A percentile compares a stretch with the other conserved stretches of the same genome.
phyloP scores from a whole-genome alignment of 1,284 basidiomycete species.

The Cutaneotrichosporon daszewskae region DNA sequence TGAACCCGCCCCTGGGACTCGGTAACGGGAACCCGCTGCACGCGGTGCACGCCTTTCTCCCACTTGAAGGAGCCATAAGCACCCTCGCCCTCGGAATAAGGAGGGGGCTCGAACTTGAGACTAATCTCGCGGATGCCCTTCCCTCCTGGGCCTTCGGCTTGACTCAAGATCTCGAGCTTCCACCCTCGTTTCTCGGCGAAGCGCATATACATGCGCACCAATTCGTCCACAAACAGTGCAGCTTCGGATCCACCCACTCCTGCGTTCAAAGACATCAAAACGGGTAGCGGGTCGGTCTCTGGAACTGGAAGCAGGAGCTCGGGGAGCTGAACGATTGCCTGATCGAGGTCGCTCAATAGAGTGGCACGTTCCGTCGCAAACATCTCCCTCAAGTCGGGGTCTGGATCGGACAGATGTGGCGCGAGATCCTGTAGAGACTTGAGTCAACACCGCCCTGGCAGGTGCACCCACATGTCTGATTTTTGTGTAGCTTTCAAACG shows the following conservation, averaged over 20 bases:
- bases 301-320: constrained; percentile 66
- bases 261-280: constrained; percentile 82
- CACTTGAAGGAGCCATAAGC: constrained; percentile 75
- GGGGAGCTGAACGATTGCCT: constrained; percentile 58
- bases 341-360: constrained; percentile 54
- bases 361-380: constrained; percentile 64
- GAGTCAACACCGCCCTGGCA: not conserved
- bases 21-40: constrained; percentile 88
- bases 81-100: constrained; percentile 60
- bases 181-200: constrained; percentile 55
- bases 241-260: constrained; percentile 91
- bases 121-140: constrained; percentile 69
- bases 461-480: constrained; percentile 48
- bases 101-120: constrained; percentile 47
- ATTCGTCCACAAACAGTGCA: constrained; percentile 70
- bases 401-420: constrained; percentile 64
- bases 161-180: constrained; percentile 43
- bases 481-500: constrained; percentile 53
- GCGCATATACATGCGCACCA: constrained; percentile 77
- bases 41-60: constrained; percentile 94
- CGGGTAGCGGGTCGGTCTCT: constrained; percentile 60
- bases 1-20: constrained; percentile 82
- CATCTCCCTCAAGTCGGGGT: constrained; percentile 67
- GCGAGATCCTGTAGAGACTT: constrained; percentile 62
- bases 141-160: constrained; percentile 51